Conservation (phyloP, 108 stramenopile genomes). For the Pseudonitzschia pungens region DNA sequence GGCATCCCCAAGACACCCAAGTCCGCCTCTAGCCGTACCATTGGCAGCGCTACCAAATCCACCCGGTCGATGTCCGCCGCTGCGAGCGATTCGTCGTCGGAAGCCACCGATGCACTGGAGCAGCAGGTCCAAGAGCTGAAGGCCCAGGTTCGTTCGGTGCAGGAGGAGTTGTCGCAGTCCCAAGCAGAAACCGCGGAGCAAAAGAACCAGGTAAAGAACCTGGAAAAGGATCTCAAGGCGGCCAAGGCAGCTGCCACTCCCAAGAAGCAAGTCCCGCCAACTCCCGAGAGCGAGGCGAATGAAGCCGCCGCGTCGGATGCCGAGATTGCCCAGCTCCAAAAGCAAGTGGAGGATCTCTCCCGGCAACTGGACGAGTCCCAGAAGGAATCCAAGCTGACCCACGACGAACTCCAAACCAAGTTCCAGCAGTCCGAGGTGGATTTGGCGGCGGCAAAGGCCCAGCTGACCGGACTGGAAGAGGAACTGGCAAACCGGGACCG, state of each 20-base stretch:
- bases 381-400: conserved; percentile 15
- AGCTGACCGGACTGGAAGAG: conserved; percentile 30
- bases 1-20: conserved; percentile 1
- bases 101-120: conserved; percentile 8
- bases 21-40: neutral
- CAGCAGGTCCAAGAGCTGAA: conserved; percentile 22
- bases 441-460: conserved; percentile 32
- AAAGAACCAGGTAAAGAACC: conserved; percentile 11
- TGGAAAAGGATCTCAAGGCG: conserved; percentile 27
- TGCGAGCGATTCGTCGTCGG: neutral
- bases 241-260: conserved; percentile 5
- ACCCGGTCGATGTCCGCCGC: neutral
- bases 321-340: conserved; percentile 29
- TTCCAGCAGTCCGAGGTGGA: conserved; percentile 21
- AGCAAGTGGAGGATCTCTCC: conserved; percentile 18
- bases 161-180: conserved; percentile 5
- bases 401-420: conserved; percentile 26
- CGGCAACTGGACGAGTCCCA: conserved; percentile 20
- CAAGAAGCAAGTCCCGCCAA: neutral
- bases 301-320: conserved; percentile 17
- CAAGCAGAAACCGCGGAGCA: conserved; percentile 15
- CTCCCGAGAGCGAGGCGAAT: neutral
- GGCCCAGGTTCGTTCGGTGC: conserved; percentile 11
- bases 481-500: conserved; percentile 31
- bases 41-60: conserved; percentile 3